These are phyloP conservation scores for Plasmodium sp. DNA, from an alignment of 169 alveolate genomes.

Conservation along the genomic window DNA sequence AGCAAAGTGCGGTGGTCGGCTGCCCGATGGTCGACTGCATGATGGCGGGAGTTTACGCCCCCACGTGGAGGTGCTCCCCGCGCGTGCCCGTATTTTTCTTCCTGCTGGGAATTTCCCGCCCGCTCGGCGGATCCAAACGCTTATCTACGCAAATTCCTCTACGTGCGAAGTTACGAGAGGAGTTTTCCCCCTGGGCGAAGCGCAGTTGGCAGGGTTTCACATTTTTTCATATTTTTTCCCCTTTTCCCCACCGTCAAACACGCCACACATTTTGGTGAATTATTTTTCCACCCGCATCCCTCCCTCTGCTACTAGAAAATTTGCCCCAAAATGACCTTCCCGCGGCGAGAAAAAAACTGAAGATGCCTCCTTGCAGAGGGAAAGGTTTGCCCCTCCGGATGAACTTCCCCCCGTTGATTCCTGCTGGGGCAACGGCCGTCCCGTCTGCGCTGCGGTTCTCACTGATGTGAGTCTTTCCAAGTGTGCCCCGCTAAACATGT, in stretches of 20 bases:
- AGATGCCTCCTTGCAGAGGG: neutral
- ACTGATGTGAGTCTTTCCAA: neutral
- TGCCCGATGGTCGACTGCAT: neutral
- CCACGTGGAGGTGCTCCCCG: neutral
- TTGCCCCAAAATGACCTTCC: neutral
- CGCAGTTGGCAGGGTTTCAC: neutral
- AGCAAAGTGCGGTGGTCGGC: neutral
- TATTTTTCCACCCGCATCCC: neutral
- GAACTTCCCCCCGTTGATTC: neutral
- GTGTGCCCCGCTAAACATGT: neutral
- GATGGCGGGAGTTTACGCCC: neutral
- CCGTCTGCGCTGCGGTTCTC: neutral
- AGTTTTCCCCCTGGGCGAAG: neutral
- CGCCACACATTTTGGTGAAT: neutral
- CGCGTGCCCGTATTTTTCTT: neutral
- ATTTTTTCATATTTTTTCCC: neutral
- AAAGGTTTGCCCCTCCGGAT: neutral
- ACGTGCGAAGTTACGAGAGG: neutral
- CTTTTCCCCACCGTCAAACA: neutral
- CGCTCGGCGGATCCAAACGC: neutral
- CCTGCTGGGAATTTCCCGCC: neutral
- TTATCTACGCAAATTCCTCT: neutral
- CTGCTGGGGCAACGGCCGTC: neutral
- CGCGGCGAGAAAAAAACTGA: neutral
- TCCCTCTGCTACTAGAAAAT: neutral